Percentiles rank a stretch among this genome's conserved stretches.
These are phyloP conservation scores for Phytophthora colocasiae DNA, from an alignment of 352 stramenopile species.

Conservation along the genomic window DNA sequence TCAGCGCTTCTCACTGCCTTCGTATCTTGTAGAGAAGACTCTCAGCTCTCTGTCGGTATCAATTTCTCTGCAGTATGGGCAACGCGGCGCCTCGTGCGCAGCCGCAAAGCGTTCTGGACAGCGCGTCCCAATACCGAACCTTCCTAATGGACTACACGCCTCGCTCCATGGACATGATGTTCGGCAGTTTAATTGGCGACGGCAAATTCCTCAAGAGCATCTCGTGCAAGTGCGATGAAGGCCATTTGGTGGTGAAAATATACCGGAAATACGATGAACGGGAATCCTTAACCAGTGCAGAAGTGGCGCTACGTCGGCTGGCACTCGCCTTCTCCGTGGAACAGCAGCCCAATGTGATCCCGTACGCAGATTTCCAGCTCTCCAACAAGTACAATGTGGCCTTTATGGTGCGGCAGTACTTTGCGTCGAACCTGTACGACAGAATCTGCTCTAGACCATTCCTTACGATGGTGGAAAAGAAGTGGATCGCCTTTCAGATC, in stretches of 20 bases:
- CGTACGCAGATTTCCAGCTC: constrained; percentile 83
- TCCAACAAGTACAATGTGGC: constrained; percentile 86
- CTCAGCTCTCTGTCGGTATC: constrained; percentile 6
- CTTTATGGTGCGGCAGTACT: constrained; percentile 97
- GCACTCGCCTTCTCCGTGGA: constrained; percentile 69
- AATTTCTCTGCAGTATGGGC: constrained; percentile 54
- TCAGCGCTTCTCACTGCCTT: background rate
- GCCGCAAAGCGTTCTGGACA: constrained; percentile 80
- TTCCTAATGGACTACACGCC: constrained; percentile 90
- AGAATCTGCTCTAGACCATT: constrained; percentile 97
- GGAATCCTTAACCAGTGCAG: constrained; percentile 66
- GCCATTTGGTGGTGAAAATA: constrained; percentile 88
- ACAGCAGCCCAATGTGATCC: constrained; percentile 82
- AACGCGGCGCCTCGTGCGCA: constrained; percentile 85
- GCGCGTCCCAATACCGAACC: constrained; percentile 85
- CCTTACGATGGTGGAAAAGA: constrained; percentile 95
- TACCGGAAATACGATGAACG: constrained; percentile 87
- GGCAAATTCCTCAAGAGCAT: constrained; percentile 93
- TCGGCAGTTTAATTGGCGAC: constrained; percentile 83
- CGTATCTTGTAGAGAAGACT: constrained; percentile 8
- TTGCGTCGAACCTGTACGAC: constrained; percentile 96
- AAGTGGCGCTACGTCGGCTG: constrained; percentile 62
- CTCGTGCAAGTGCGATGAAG: constrained; percentile 88
- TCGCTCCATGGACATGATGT: constrained; percentile 88
- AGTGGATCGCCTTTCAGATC: constrained; percentile 98